Percentiles rank a stretch among this genome's conserved stretches.
These are phyloP conservation scores for Lachnum nothofagi DNA, from an alignment of 2,329 filamentous ascomycete species.

Conservation along the genomic window DNA sequence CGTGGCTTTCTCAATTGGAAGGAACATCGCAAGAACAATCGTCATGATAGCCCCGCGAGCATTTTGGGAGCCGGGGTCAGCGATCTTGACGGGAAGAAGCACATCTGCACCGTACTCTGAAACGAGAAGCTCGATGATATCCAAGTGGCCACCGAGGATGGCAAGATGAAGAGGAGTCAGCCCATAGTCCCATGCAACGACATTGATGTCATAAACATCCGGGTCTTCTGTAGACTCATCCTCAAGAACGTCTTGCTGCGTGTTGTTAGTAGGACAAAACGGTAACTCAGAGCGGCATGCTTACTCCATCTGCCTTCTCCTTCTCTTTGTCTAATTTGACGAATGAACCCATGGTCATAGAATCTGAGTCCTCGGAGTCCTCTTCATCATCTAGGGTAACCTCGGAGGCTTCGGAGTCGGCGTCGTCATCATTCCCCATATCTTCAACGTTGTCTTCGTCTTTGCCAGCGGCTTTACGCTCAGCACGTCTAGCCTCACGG, in stretches of 20 bases:
- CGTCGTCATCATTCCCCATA: slow-evolving; percentile 29
- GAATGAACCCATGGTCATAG: slow-evolving; percentile 65
- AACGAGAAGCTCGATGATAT: slow-evolving; percentile 65
- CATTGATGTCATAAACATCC: slow-evolving; percentile 74
- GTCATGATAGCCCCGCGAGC: slow-evolving; percentile 60
- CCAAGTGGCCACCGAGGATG: slow-evolving; percentile 65
- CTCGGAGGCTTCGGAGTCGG: slow-evolving; percentile 34
- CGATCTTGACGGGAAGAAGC: slow-evolving; percentile 63
- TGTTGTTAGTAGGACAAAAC: too few species aligned
- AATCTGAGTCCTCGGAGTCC: slow-evolving; percentile 34
- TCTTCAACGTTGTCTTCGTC: slow-evolving; percentile 26
- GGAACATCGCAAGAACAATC: slow-evolving; percentile 60
- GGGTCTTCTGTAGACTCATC: slow-evolving; percentile 62
- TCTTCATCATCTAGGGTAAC: slow-evolving; percentile 26
- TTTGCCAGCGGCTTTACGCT: slow-evolving; percentile 1
- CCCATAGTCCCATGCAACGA: slow-evolving; percentile 72
- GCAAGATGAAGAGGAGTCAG: slow-evolving; percentile 74
- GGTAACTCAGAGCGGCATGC: too few species aligned
- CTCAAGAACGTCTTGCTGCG: slow-evolving; percentile 41
- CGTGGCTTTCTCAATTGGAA: slow-evolving; percentile 58
- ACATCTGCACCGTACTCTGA: slow-evolving; percentile 72
- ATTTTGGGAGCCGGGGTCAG: slow-evolving; percentile 31
- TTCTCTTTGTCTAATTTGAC: slow-evolving; percentile 56
- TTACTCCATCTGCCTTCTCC: slow-evolving; percentile 41
- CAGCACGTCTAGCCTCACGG: slow-evolving; percentile 27